Evolutionary conservation across 495 filamentous ascomycete species (phyloP), one percentile per base, ranked within the genome.

Genomic region (Darksidea phi): DNA sequence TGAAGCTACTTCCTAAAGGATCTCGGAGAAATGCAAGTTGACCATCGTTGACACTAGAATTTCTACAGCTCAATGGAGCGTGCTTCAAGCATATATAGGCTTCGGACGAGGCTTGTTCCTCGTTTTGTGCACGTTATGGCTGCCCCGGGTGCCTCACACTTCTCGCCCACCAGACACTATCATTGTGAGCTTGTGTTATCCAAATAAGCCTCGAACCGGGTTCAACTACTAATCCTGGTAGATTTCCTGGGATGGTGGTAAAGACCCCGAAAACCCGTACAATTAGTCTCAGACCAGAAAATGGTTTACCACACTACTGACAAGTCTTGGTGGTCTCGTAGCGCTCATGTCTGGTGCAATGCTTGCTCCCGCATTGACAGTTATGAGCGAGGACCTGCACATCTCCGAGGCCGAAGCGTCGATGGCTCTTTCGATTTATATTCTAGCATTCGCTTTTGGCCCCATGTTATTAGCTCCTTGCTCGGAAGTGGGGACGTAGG

Each of bases 281-380:
- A 68, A 68, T 32, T 68, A 47, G 54, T 37, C 54, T 23, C 49
- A 17, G 28, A 15, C 13, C 6, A 42, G 50, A 7, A 67, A 70
- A 68, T 70, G 67, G 67, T 48, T 48, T 12, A 47, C 58, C 7
- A 61, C 67, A 1, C 23, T 68, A 21, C 26, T 70, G 7, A 62
- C 48, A 5, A 63, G 57, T 28, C 23, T 59, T 10, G 60, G 54
- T 24, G 67, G 67, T 7, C 57, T 72, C 18, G 48, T 68, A n/a
- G 60, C 64, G 6, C 54, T 70, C 20, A 68, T 72, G 67, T 61
- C 57, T 6, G 55, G 61, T 2, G 49, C 67, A 3, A 72, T 72
- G 61, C 48, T 72, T 6, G 70, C 70, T 5, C 70, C 70, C 18
- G 70, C 64, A 0, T 50, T 72, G 2, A 25, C 20, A 8, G 32